Conservation (phyloP, 805 yeast species). For the Saccharomycopsis sp. region DNA sequence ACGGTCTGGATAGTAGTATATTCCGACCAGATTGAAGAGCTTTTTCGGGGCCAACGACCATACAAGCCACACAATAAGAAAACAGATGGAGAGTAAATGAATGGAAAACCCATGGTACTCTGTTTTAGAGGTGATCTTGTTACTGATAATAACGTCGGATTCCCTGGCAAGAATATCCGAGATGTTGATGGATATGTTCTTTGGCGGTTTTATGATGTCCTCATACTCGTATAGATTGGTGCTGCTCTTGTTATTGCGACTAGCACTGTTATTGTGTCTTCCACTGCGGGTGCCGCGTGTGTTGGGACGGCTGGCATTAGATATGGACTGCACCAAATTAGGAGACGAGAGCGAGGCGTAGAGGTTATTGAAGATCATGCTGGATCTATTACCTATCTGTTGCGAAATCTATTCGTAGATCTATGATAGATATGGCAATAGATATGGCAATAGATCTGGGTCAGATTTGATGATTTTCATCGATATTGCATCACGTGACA, state of each 20-base stretch:
- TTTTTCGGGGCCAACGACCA: conserved; percentile 74
- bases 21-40: conserved; percentile 45
- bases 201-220: conserved; percentile 14
- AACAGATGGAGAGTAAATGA: conserved; percentile 58
- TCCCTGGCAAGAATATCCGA: conserved; percentile 56
- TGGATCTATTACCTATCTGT: too few relatives aligned
- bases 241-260: background rate
- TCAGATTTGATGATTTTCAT: background rate
- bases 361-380: conserved; percentile 16
- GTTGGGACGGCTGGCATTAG: background rate
- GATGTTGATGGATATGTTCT: conserved; percentile 20
- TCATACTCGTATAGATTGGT: conserved; percentile 19
- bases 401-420: too few relatives aligned
- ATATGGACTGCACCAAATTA: conserved; percentile 9
- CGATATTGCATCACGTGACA: background rate
- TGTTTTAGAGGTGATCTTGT: conserved; percentile 47
- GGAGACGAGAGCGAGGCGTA: conserved; percentile 21
- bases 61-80: conserved; percentile 47
- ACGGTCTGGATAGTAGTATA: conserved; percentile 75
- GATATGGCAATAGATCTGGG: too few relatives aligned
- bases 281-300: background rate
- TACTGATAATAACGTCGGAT: conserved; percentile 58
- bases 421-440: too few relatives aligned
- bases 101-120: conserved; percentile 89
- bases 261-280: background rate